These are phyloP conservation scores for Silene conica DNA, from an alignment of 148 eudicot species.

Conservation along the genomic window DNA sequence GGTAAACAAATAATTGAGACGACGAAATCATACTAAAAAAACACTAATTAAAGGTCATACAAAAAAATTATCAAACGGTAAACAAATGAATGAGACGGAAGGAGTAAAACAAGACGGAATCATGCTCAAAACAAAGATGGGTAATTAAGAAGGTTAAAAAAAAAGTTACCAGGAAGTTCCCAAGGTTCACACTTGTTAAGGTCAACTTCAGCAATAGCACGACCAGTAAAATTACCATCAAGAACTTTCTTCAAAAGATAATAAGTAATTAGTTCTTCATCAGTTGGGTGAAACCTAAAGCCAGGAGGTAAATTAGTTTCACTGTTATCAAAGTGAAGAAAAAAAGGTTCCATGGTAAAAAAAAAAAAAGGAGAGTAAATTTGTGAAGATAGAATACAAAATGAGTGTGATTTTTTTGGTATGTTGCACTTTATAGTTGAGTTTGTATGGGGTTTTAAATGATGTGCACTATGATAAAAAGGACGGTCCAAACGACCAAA, in stretches of 20 bases:
- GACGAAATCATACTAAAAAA: too few relatives aligned
- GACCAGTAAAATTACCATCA: slow-evolving; percentile 55
- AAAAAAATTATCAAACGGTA: too few relatives aligned
- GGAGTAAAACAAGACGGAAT: not conserved
- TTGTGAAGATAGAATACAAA: not conserved
- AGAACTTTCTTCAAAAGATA: slow-evolving; percentile 84
- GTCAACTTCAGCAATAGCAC: slow-evolving; percentile 94
- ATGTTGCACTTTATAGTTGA: not conserved
- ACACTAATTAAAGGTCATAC: too few relatives aligned
- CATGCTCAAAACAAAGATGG: not conserved
- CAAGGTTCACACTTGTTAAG: slow-evolving; percentile 98
- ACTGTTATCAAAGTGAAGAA: slow-evolving; percentile 30
- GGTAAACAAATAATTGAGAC: too few relatives aligned
- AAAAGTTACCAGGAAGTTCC: slow-evolving; percentile 78
- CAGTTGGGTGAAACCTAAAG: slow-evolving; percentile 89
- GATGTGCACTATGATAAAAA: not conserved
- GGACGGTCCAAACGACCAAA: not conserved
- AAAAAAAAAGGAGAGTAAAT: not conserved
- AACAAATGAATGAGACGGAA: too few relatives aligned
- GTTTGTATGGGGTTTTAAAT: slow-evolving; percentile 5
- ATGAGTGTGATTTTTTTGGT: not conserved
- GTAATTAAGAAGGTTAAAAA: not conserved
- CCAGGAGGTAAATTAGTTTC: slow-evolving; percentile 74
- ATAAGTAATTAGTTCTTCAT: slow-evolving; percentile 84
- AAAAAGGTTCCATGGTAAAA: slow-evolving; percentile 22